Evolutionary conservation across 352 stramenopile species (phyloP).

Genomic region (Phytophthora pistaciae): DNA sequence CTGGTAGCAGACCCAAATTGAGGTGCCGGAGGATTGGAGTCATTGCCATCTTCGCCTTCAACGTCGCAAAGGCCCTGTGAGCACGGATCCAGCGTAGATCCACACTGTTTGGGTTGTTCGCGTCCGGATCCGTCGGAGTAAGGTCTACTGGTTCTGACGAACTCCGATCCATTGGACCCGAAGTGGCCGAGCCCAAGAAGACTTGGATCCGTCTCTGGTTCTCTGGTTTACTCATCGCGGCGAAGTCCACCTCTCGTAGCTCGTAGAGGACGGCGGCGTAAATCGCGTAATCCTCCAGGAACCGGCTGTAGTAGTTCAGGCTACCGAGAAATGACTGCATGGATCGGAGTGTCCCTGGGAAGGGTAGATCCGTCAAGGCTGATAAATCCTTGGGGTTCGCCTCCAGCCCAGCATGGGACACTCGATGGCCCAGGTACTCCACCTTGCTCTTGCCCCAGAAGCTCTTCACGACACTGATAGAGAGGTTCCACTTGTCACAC

Average conservation of each 20-base stretch:
- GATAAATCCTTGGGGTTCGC: conserved; percentile 17
- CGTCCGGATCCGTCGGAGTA: neutral
- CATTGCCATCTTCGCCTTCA: too few species aligned
- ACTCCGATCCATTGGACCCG: neutral
- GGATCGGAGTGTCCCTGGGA: conserved; percentile 3
- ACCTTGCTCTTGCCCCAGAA: conserved; percentile 21
- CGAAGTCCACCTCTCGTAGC: conserved; percentile 17
- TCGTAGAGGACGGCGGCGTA: conserved; percentile 10
- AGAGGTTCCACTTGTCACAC: conserved; percentile 4
- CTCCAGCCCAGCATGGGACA: conserved; percentile 10
- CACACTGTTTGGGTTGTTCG: too few species aligned
- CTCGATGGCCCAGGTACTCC: conserved; percentile 20
- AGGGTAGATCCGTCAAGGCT: conserved; percentile 8
- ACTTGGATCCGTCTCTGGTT: neutral
- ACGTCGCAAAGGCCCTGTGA: too few species aligned
- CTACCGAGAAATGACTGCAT: conserved; percentile 28
- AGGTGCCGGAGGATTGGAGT: too few species aligned
- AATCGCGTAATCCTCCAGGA: conserved; percentile 21
- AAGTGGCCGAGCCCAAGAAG: neutral
- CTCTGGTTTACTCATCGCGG: neutral
- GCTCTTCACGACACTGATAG: conserved; percentile 40
- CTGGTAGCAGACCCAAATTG: neutral
- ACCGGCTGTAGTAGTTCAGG: conserved; percentile 25
- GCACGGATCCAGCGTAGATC: too few species aligned
- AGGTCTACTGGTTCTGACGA: too few species aligned